phyloP scores from a whole-genome alignment of 1,139 yeast species.

The Suhomyces atakaporum region DNA sequence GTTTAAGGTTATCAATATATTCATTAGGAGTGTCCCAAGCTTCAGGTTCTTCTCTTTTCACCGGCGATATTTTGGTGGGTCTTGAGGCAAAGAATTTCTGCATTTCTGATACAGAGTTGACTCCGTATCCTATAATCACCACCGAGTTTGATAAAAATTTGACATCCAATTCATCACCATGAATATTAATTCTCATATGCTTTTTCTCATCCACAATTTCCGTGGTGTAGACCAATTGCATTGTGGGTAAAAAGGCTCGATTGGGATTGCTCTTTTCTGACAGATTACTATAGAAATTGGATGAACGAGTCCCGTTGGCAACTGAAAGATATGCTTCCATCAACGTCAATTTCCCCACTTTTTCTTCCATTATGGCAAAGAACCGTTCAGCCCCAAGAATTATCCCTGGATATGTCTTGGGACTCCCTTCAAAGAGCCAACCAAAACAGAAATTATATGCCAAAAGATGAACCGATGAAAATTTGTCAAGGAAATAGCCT shows the following conservation, averaged over 20 bases:
- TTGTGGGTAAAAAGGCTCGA: slow-evolving; percentile 66
- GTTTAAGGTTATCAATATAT: slow-evolving; percentile 26
- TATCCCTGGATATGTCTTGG: slow-evolving; percentile 63
- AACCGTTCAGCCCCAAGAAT: slow-evolving; percentile 73
- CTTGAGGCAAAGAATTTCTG: slow-evolving; percentile 38
- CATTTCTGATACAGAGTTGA: slow-evolving; percentile 46
- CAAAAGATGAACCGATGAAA: slow-evolving; percentile 57
- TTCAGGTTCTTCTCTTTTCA: slow-evolving; percentile 1
- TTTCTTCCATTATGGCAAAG: slow-evolving; percentile 61
- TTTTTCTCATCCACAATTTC: slow-evolving; percentile 30
- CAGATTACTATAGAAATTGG: slow-evolving; percentile 51
- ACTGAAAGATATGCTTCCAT: slow-evolving; percentile 65
- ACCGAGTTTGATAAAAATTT: slow-evolving; percentile 57
- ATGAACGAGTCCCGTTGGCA: slow-evolving; percentile 60
- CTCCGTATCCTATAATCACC: slow-evolving; percentile 45
- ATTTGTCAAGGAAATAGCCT: slow-evolving; percentile 23
- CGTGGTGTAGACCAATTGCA: slow-evolving; percentile 59
- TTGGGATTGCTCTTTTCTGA: slow-evolving; percentile 52
- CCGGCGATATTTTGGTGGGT: slow-evolving; percentile 6
- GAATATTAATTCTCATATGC: slow-evolving; percentile 47
- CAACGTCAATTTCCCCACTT: slow-evolving; percentile 65
- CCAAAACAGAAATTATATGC: slow-evolving; percentile 74
- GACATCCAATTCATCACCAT: slow-evolving; percentile 71
- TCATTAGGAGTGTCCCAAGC: slow-evolving; percentile 17
- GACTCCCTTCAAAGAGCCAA: slow-evolving; percentile 58